Evolutionary conservation across 2,329 filamentous ascomycete genomes (phyloP).

Genomic region (Colletotrichum tanaceti): DNA sequence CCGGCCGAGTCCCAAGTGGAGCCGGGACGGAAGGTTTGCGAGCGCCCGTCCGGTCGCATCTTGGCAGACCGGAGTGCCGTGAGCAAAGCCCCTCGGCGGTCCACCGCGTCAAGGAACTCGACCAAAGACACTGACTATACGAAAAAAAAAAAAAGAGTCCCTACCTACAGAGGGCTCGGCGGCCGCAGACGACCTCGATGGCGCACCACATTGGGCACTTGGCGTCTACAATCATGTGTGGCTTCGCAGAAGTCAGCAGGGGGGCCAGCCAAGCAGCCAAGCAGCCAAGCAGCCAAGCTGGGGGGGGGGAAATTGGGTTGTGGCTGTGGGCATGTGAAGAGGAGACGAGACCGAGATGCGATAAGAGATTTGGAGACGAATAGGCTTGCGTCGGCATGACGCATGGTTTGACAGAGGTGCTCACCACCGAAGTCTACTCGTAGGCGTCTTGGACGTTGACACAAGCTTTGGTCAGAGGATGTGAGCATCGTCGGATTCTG

Average conservation of each 20-base stretch:
- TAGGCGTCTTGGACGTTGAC: conserved; percentile 7
- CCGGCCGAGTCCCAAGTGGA: not conserved
- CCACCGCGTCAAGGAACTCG: not conserved
- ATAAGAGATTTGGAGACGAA: conserved; percentile 1
- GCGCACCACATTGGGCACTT: conserved; percentile 25
- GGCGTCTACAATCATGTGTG: conserved; percentile 34
- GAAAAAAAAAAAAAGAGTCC: too few relatives aligned
- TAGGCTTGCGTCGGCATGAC: conserved; percentile 2
- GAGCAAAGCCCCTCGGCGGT: not conserved
- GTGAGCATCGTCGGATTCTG: not conserved
- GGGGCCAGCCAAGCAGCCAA: conserved; percentile 21
- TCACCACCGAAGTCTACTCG: not conserved
- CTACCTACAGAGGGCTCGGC: not conserved
- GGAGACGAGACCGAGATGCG: not conserved
- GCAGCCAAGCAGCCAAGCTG: conserved; percentile 24
- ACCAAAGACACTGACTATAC: too few relatives aligned
- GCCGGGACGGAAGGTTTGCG: not conserved
- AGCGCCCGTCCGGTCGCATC: not conserved
- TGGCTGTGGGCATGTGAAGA: conserved; percentile 38
- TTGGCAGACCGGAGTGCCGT: not conserved
- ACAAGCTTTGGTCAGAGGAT: conserved; percentile 26
- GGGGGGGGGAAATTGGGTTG: not conserved
- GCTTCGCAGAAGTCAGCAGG: conserved; percentile 30
- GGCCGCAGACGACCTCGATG: conserved; percentile 7
- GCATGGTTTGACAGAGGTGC: conserved; percentile 3